These are phyloP conservation scores for Aspergillus nidulans DNA, from an alignment of 495 filamentous ascomycete genomes.

Conservation along the genomic window DNA sequence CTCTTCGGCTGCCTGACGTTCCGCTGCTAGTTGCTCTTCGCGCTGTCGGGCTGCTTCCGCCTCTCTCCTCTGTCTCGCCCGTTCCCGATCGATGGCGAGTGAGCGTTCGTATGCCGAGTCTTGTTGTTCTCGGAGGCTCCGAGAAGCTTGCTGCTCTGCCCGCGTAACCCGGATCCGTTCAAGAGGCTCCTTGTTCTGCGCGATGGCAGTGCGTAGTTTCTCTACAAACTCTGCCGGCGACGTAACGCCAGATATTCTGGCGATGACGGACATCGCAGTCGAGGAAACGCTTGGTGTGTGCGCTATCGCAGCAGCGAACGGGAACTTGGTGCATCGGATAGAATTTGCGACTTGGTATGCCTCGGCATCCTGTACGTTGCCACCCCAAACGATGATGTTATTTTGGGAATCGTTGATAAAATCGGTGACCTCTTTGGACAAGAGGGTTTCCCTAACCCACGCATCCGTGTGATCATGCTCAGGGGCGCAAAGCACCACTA, in stretches of 20 bases:
- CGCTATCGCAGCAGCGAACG: slow-evolving; percentile 77
- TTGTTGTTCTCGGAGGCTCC: slow-evolving; percentile 76
- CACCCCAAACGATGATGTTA: slow-evolving; percentile 83
- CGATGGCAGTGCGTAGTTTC: slow-evolving; percentile 65
- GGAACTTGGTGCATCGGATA: slow-evolving; percentile 83
- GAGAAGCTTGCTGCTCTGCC: slow-evolving; percentile 69
- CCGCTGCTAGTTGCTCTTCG: slow-evolving; percentile 58
- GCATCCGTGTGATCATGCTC: slow-evolving; percentile 87
- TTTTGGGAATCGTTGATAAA: slow-evolving; percentile 69
- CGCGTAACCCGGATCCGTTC: slow-evolving; percentile 62
- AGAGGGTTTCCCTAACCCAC: slow-evolving; percentile 80
- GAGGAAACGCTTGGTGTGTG: slow-evolving; percentile 78
- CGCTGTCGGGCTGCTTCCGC: slow-evolving; percentile 62
- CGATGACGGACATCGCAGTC: slow-evolving; percentile 80
- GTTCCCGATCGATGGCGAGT: slow-evolving; percentile 80
- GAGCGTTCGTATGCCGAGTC: slow-evolving; percentile 90
- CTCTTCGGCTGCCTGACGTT: slow-evolving; percentile 60
- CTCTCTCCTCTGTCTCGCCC: slow-evolving; percentile 66
- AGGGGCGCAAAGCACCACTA: slow-evolving; percentile 79
- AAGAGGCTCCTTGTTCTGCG: slow-evolving; percentile 64
- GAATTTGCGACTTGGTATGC: slow-evolving; percentile 84
- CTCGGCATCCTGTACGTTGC: slow-evolving; percentile 86
- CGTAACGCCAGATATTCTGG: slow-evolving; percentile 66
- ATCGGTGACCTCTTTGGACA: slow-evolving; percentile 64
- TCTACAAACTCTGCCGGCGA: slow-evolving; percentile 62